A percentile compares a stretch with the other conserved stretches of the same genome.
phyloP scores from a whole-genome alignment of 139 green algal genomes.

The Chlamydomonas schloesseri region DNA sequence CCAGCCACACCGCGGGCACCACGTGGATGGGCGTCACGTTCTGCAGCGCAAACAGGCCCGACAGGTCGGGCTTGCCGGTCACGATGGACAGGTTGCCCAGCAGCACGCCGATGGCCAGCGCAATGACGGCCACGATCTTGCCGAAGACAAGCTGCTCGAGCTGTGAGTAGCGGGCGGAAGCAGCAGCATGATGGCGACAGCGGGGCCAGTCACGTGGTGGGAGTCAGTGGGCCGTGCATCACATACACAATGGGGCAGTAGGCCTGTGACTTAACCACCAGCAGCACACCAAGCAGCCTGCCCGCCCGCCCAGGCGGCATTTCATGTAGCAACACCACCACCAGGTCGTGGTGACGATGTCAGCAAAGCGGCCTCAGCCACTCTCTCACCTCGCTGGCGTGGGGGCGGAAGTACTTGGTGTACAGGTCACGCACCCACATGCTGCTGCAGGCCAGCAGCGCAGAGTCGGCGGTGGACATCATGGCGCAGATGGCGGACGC shows the following conservation, averaged over 20 bases:
- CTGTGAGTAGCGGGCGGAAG: too few species aligned
- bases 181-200: too few species aligned
- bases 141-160: conserved; percentile 50
- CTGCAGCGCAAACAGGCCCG: conserved; percentile 50
- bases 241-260: too few species aligned
- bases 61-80: conserved; percentile 44
- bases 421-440: conserved; percentile 65
- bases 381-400: background rate
- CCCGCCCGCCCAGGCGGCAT: too few species aligned
- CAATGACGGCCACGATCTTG: conserved; percentile 46
- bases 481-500: conserved; percentile 63
- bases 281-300: too few species aligned
- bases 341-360: too few species aligned
- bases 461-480: conserved; percentile 65
- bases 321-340: too few species aligned
- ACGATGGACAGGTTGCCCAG: conserved; percentile 31
- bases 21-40: conserved; percentile 67
- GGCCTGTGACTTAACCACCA: too few species aligned
- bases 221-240: too few species aligned
- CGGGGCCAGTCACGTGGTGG: too few species aligned
- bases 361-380: too few species aligned
- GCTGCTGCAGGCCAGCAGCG: conserved; percentile 57
- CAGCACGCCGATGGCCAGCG: conserved; percentile 39
- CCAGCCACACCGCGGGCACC: conserved; percentile 60
- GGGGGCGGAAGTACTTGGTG: conserved; percentile 55